phyloP scores from a whole-genome alignment of 192 early-diverging fungal genomes.

The Entomortierella lignicola region DNA sequence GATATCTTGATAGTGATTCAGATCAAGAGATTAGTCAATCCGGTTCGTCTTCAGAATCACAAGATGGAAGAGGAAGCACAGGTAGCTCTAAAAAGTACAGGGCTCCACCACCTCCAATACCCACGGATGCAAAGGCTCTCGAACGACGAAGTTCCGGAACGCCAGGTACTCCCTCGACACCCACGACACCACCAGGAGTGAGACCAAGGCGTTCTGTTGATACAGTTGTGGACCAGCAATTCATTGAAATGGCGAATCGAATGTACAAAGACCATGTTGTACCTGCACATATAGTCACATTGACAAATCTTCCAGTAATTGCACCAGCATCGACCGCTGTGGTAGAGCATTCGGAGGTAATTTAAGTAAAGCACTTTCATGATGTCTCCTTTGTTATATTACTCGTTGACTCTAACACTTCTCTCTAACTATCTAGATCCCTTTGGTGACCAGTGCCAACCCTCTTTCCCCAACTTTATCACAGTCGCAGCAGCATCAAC shows the following conservation, averaged over 20 bases:
- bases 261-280: slow-evolving; percentile 44
- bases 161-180: slow-evolving; percentile 32
- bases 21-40: slow-evolving; percentile 8
- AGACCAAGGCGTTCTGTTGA: slow-evolving; percentile 46
- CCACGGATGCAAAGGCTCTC: slow-evolving; percentile 11
- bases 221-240: slow-evolving; percentile 24
- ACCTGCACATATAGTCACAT: slow-evolving; percentile 5
- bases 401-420: not conserved
- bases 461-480: not conserved
- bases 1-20: slow-evolving; percentile 10
- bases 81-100: slow-evolving; percentile 32
- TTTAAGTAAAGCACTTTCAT: not conserved
- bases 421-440: not conserved
- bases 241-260: slow-evolving; percentile 41
- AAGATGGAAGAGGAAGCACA: slow-evolving; percentile 4
- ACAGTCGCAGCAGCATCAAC: not conserved
- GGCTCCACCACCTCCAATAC: slow-evolving; percentile 50
- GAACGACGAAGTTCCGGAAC: not conserved
- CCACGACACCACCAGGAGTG: slow-evolving; percentile 44
- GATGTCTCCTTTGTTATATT: not conserved
- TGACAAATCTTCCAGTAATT: not conserved
- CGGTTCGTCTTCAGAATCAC: not conserved
- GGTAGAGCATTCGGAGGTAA: not conserved
- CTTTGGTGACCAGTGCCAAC: not conserved
- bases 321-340: not conserved